Evolutionary conservation across 805 yeast species (phyloP).

Genomic region (Sugiyamaella boreocaroliniensis): DNA sequence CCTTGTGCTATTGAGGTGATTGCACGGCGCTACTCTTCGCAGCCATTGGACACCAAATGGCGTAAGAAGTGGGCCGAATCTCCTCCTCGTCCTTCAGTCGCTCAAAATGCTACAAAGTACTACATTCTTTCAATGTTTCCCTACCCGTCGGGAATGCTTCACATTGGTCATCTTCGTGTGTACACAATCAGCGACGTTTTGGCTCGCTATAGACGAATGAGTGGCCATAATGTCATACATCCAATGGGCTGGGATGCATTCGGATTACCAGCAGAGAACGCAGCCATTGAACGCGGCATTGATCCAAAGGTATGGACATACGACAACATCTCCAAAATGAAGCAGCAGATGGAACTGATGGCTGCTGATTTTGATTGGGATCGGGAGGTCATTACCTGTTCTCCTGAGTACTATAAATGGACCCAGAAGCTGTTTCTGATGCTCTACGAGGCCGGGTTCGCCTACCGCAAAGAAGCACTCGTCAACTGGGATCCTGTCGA

Average conservation of each 20-base stretch:
- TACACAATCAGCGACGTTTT: slow-evolving; percentile 84
- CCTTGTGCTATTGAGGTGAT: not conserved
- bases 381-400: slow-evolving; percentile 77
- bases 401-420: slow-evolving; percentile 84
- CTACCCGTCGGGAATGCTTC: slow-evolving; percentile 88
- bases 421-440: slow-evolving; percentile 81
- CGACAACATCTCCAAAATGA: slow-evolving; percentile 77
- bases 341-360: slow-evolving; percentile 70
- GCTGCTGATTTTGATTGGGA: slow-evolving; percentile 91
- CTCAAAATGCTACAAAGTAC: slow-evolving; percentile 26
- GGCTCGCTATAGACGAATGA: slow-evolving; percentile 68
- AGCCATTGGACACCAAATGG: slow-evolving; percentile 29
- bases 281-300: slow-evolving; percentile 80
- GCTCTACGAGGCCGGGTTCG: slow-evolving; percentile 68
- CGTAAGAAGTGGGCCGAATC: slow-evolving; percentile 20
- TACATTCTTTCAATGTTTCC: slow-evolving; percentile 89
- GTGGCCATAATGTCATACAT: slow-evolving; percentile 74
- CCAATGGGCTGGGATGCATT: slow-evolving; percentile 99
- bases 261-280: slow-evolving; percentile 97
- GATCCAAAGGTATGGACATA: slow-evolving; percentile 82
- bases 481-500: slow-evolving; percentile 99
- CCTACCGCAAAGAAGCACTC: slow-evolving; percentile 78
- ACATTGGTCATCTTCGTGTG: slow-evolving; percentile 91
- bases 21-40: not conserved
- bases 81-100: slow-evolving; percentile 11